A percentile compares a stretch with the other conserved stretches of the same genome.
Conservation (phyloP, 495 filamentous ascomycete species). For the Aspergillus bertholletiae region DNA sequence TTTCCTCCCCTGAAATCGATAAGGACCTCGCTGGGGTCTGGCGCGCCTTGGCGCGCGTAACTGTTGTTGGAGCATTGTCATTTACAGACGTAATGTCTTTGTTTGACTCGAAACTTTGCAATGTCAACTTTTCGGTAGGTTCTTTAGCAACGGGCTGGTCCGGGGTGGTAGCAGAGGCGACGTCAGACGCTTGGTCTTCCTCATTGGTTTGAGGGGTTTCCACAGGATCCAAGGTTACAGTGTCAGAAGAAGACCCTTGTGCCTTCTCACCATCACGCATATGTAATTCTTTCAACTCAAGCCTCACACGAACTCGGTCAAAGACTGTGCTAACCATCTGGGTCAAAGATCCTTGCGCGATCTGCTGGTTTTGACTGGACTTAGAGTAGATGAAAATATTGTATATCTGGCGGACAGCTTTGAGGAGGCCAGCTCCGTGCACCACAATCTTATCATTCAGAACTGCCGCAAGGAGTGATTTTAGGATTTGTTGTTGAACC, state of each 20-base stretch:
- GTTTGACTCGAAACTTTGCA: constrained; percentile 91
- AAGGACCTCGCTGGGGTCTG: constrained; percentile 47
- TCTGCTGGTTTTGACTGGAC: constrained; percentile 87
- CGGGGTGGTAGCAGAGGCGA: constrained; percentile 43
- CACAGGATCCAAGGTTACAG: constrained; percentile 31
- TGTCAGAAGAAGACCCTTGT: constrained; percentile 28
- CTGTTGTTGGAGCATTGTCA: constrained; percentile 88
- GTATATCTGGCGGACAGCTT: constrained; percentile 98
- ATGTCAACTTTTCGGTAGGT: constrained; percentile 75
- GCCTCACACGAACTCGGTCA: constrained; percentile 82
- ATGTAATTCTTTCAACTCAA: constrained; percentile 80
- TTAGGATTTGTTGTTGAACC: constrained; percentile 96
- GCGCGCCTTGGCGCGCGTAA: constrained; percentile 68
- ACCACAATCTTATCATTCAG: constrained; percentile 98
- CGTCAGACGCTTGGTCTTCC: constrained; percentile 45
- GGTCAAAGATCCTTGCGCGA: constrained; percentile 92
- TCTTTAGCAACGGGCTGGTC: constrained; percentile 58
- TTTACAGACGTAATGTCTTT: constrained; percentile 91
- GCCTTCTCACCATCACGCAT: constrained; percentile 41
- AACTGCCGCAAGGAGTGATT: constrained; percentile 91
- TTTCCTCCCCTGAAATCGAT: constrained; percentile 44
- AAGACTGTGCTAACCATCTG: constrained; percentile 99
- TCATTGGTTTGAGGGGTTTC: constrained; percentile 36
- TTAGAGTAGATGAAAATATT: constrained; percentile 96
- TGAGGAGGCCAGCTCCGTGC: constrained; percentile 92